A percentile compares a stretch with the other conserved stretches of the same genome.
Evolutionary conservation across 2,329 filamentous ascomycete genomes (phyloP).

Genomic region (Tolypocladium ophioglossoides): DNA sequence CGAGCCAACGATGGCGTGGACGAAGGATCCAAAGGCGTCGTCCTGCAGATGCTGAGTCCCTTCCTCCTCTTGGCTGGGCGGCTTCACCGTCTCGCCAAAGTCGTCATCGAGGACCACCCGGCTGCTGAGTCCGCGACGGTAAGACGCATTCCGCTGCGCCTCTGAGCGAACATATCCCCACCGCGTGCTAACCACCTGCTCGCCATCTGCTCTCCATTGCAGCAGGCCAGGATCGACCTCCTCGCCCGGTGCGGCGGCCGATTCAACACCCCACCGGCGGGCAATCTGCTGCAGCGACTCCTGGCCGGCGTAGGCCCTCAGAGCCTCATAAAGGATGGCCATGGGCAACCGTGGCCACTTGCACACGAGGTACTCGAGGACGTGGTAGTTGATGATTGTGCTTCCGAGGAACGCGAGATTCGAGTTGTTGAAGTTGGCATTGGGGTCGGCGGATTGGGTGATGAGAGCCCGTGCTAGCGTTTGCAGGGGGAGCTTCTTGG

Average conservation of each 20-base stretch:
- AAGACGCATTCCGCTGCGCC: slow-evolving; percentile 30
- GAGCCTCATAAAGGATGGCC: slow-evolving; percentile 74
- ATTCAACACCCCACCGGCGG: slow-evolving; percentile 84
- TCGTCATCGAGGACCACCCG: slow-evolving; percentile 74
- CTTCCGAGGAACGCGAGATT: slow-evolving; percentile 72
- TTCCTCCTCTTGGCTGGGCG: slow-evolving; percentile 14
- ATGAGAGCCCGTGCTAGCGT: slow-evolving; percentile 80
- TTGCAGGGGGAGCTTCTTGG: slow-evolving; percentile 71
- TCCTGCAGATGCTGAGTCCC: slow-evolving; percentile 61
- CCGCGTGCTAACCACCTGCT: slow-evolving; percentile 32
- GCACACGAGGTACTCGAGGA: slow-evolving; percentile 77
- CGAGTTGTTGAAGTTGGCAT: slow-evolving; percentile 78
- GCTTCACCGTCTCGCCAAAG: slow-evolving; percentile 55
- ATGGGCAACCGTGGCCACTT: slow-evolving; percentile 87
- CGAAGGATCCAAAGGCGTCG: slow-evolving; percentile 61
- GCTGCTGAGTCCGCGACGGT: slow-evolving; percentile 60
- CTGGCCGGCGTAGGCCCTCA: slow-evolving; percentile 73
- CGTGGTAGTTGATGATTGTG: slow-evolving; percentile 79
- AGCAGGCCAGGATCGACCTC: slow-evolving; percentile 89
- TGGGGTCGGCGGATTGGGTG: slow-evolving; percentile 71
- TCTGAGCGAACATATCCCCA: slow-evolving; percentile 45
- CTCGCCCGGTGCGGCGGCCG: slow-evolving; percentile 72
- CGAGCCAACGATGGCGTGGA: slow-evolving; percentile 73
- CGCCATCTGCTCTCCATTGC: slow-evolving; percentile 55
- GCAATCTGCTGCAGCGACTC: slow-evolving; percentile 64